Percentiles rank a stretch among this genome's conserved stretches.
phyloP scores from a whole-genome alignment of 805 yeast genomes.

The Candida bentonensis region DNA sequence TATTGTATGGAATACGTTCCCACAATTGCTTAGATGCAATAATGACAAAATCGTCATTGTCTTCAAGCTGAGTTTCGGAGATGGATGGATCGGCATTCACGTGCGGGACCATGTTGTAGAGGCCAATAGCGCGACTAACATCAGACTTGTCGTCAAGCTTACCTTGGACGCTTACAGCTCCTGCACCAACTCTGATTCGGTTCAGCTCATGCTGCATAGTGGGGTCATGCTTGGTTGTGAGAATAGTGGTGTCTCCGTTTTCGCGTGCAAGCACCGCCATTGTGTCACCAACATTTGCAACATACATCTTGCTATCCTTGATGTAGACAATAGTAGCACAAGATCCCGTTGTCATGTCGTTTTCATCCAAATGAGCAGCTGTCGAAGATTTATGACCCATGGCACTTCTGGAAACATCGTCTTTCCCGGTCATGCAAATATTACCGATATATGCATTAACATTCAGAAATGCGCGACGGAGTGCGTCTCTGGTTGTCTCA shows the following conservation, averaged over 20 bases:
- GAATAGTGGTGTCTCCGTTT: conserved; percentile 63
- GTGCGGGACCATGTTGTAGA: conserved; percentile 72
- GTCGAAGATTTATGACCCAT: conserved; percentile 40
- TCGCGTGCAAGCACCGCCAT: conserved; percentile 65
- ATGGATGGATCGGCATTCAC: conserved; percentile 81
- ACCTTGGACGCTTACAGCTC: conserved; percentile 74
- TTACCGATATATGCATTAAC: conserved; percentile 72
- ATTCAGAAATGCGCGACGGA: conserved; percentile 66
- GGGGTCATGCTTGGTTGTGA: conserved; percentile 77
- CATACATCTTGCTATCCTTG: conserved; percentile 51
- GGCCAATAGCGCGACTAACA: conserved; percentile 87
- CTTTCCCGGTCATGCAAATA: conserved; percentile 16
- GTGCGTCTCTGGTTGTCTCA: conserved; percentile 53
- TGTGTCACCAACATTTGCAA: conserved; percentile 87
- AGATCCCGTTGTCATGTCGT: conserved; percentile 70
- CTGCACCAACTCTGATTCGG: conserved; percentile 85
- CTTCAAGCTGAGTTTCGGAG: conserved; percentile 41
- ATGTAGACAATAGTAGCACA: conserved; percentile 73
- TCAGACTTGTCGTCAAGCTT: conserved; percentile 70
- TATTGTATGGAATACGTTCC: conserved; percentile 69
- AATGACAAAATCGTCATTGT: conserved; percentile 71
- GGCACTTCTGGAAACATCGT: conserved; percentile 21
- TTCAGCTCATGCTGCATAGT: conserved; percentile 60
- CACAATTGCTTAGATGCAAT: conserved; percentile 69
- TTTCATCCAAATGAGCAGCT: conserved; percentile 41